phyloP scores from a whole-genome alignment of 2,329 filamentous ascomycete genomes.

The Ustilaginoidea virens region DNA sequence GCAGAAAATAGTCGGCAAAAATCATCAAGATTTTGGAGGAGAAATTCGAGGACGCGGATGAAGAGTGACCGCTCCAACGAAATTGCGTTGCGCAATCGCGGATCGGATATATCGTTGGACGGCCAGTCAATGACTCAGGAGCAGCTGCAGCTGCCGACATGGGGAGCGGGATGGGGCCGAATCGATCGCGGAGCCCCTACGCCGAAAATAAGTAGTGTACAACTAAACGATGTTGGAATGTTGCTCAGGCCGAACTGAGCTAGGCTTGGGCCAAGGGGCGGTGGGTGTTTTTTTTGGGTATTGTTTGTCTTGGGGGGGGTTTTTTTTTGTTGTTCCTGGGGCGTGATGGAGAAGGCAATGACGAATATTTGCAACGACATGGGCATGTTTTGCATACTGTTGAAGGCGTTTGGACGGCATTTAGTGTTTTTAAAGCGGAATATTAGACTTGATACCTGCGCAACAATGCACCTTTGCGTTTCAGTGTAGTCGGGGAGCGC shows the following conservation, averaged over 20 bases:
- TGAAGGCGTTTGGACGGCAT: too few relatives aligned
- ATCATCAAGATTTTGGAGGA: slow-evolving; percentile 15
- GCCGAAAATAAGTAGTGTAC: slow-evolving; percentile 8
- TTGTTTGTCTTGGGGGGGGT: too few relatives aligned
- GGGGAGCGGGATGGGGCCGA: slow-evolving; percentile 16
- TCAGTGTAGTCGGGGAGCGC: too few relatives aligned
- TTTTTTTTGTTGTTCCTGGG: background rate
- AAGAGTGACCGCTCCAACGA: slow-evolving; percentile 15
- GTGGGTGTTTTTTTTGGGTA: background rate
- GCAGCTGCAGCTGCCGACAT: slow-evolving; percentile 9
- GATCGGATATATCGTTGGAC: background rate
- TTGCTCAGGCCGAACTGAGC: slow-evolving; percentile 7
- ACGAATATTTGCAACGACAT: background rate
- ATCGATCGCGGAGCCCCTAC: slow-evolving; percentile 13
- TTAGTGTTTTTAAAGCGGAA: too few relatives aligned
- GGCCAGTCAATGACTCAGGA: slow-evolving; percentile 1
- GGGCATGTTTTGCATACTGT: too few relatives aligned
- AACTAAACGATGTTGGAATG: slow-evolving; percentile 20
- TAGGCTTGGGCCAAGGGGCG: background rate
- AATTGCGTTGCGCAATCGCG: slow-evolving; percentile 15
- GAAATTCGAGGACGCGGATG: slow-evolving; percentile 11
- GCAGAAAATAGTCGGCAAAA: slow-evolving; percentile 11
- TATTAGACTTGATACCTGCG: background rate
- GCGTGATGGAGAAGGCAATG: background rate
- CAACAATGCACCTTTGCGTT: background rate